Evolutionary conservation across 352 stramenopile species (phyloP).

Genomic region (Phytophthora crassamura): DNA sequence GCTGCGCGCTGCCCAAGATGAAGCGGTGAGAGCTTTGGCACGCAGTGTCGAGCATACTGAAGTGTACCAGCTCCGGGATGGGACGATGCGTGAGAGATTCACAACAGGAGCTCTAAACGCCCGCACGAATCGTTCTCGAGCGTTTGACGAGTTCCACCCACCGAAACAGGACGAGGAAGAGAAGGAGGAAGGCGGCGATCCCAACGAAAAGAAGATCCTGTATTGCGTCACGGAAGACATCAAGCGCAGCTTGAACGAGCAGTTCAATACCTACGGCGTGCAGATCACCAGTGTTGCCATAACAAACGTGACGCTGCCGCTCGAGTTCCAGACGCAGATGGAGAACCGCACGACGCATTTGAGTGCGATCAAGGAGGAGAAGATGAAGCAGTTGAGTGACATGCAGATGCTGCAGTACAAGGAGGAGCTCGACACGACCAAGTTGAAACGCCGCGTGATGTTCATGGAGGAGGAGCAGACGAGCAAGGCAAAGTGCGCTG

Average conservation of each 20-base stretch:
- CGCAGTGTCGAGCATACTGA: slow-evolving; percentile 86
- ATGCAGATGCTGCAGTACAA: slow-evolving; percentile 70
- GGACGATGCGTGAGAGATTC: slow-evolving; percentile 62
- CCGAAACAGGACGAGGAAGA: slow-evolving; percentile 7
- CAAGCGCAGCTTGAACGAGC: slow-evolving; percentile 64
- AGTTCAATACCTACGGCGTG: slow-evolving; percentile 76
- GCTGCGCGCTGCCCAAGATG: slow-evolving; percentile 74
- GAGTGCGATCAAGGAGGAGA: slow-evolving; percentile 72
- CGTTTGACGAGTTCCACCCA: slow-evolving; percentile 22
- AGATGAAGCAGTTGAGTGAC: slow-evolving; percentile 80
- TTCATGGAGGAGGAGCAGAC: slow-evolving; percentile 66
- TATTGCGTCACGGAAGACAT: slow-evolving; percentile 73
- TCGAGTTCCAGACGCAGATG: slow-evolving; percentile 70
- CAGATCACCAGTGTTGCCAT: slow-evolving; percentile 73
- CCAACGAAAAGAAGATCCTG: slow-evolving; percentile 22
- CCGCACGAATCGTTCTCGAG: slow-evolving; percentile 17
- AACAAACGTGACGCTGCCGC: slow-evolving; percentile 63
- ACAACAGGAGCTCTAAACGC: slow-evolving; percentile 44
- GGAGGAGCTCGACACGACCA: slow-evolving; percentile 51
- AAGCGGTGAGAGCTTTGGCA: slow-evolving; percentile 77
- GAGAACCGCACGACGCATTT: slow-evolving; percentile 67
- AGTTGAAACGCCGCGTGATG: slow-evolving; percentile 51
- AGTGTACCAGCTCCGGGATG: slow-evolving; percentile 78
- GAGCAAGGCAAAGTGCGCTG: slow-evolving; percentile 42
- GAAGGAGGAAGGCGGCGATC: slow-evolving; percentile 6